Evolutionary conservation across 169 alveolate genomes (phyloP), one percentile per base, ranked within the genome.

Genomic region (Cryptosporidium viatorum): DNA sequence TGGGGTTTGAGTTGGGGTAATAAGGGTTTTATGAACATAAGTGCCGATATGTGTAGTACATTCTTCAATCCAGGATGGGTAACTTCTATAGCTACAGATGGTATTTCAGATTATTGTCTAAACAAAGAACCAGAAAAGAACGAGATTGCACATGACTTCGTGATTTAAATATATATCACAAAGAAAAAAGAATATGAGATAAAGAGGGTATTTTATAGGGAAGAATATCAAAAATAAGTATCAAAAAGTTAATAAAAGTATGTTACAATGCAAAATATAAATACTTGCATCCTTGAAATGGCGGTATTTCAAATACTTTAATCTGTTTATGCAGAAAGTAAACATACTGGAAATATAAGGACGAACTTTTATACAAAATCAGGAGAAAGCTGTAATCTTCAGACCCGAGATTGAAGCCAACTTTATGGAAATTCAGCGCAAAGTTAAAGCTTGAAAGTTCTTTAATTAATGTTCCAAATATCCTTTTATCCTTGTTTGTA

Each of bases 1-100:
- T 96, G 97, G 97, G 96, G 96, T 39, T 69, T 93, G 16, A 23
- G 59, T 29, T 96, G 97, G 97, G 98, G 98, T 33, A 94, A 93
- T 70, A 51, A 84, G 33, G 97, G 98, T 41, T 94, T 89, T 87
- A 91, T 93, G 89, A 80, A 80, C 33, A 80, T 80, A n/a, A 80
- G 89, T 62, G 89, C 89, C 9, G 89, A 80, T 62, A 80, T 80
- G 89, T 80, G 89, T 16, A 80, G 89, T 41, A 80, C 89, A 39
- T 65, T 80, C 14, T 80, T 80, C 68, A 80, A 80, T 39, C 89
- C 89, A 9, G 89, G 80, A 7, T 80, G 89, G 89, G 75, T 80
- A 41, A 80, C 89, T 16, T 80, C 75, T 5, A 52, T 80, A 59
- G 45, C 23, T 10, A 41, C n/a, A 43, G 75, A 80, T 6, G 35